Evolutionary conservation across 2,329 filamentous ascomycete genomes (phyloP).

Genomic region (Myriosclerotinia curreyana): DNA sequence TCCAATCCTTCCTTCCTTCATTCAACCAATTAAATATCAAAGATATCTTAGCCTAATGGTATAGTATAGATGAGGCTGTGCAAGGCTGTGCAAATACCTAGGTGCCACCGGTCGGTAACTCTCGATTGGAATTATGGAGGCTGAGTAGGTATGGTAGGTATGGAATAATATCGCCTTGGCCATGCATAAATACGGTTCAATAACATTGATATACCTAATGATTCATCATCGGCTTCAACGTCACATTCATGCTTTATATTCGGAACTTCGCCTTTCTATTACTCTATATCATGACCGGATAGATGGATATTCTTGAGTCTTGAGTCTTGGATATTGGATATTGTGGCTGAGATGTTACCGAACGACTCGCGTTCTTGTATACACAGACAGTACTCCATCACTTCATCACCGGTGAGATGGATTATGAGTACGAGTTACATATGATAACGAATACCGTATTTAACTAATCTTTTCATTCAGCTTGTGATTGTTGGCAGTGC

Average conservation of each 20-base stretch:
- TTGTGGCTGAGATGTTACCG: neutral
- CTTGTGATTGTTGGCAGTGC: constrained; percentile 8
- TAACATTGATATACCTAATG: neutral
- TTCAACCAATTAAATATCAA: neutral
- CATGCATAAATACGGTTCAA: no score
- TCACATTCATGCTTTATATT: neutral
- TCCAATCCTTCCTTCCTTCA: neutral
- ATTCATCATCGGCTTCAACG: neutral
- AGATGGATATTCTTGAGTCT: neutral
- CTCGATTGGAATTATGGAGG: no score
- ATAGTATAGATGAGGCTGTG: constrained; percentile 9
- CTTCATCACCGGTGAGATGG: neutral
- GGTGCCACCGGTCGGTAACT: neutral
- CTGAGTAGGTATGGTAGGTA: no score
- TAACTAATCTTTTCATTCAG: neutral
- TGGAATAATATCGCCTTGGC: no score
- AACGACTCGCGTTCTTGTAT: neutral
- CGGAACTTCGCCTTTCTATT: neutral
- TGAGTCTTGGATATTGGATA: no score
- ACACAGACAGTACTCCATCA: no score
- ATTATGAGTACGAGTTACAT: neutral
- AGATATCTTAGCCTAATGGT: no score
- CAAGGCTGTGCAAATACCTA: no score
- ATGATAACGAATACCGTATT: neutral
- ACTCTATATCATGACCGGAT: no score